Evolutionary conservation across 805 yeast species (phyloP).

Genomic region (Myxozyma neglecta): DNA sequence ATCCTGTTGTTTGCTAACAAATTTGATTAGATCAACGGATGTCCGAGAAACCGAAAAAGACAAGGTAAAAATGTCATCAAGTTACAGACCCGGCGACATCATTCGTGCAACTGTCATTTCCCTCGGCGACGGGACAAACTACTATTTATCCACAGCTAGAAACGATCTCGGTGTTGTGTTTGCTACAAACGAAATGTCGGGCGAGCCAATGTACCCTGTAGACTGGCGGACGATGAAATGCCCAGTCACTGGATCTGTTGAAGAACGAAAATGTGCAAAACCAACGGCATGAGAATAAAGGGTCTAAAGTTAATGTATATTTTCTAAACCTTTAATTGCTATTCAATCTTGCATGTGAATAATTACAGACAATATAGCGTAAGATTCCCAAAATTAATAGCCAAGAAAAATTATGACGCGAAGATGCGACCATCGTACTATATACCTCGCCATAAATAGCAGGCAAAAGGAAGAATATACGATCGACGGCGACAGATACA

Average conservation of each 20-base stretch:
- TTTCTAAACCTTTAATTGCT: neutral
- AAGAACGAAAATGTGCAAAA: slow-evolving; percentile 87
- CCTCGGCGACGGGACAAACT: slow-evolving; percentile 90
- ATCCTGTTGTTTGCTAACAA: neutral
- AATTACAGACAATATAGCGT: neutral
- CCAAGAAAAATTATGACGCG: neutral
- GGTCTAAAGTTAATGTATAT: neutral
- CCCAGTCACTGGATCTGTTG: slow-evolving; percentile 69
- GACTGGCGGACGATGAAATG: slow-evolving; percentile 96
- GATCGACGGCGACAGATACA: neutral
- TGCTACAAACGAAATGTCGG: slow-evolving; percentile 69
- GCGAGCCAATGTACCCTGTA: slow-evolving; percentile 77
- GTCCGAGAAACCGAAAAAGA: slow-evolving; percentile 90
- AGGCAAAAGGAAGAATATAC: neutral
- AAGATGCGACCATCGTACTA: neutral
- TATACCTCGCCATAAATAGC: neutral
- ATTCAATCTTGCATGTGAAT: neutral
- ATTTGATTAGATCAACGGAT: slow-evolving; percentile 45
- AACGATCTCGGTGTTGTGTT: slow-evolving; percentile 93
- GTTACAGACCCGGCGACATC: slow-evolving; percentile 90
- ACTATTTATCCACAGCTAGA: slow-evolving; percentile 83
- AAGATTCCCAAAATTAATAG: neutral
- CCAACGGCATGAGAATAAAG: slow-evolving; percentile 44
- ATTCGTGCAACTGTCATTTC: slow-evolving; percentile 75
- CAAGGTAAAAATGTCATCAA: slow-evolving; percentile 70